These are phyloP conservation scores for Brassica nigra DNA, from an alignment of 345 rosid genomes.

Conservation along the genomic window DNA sequence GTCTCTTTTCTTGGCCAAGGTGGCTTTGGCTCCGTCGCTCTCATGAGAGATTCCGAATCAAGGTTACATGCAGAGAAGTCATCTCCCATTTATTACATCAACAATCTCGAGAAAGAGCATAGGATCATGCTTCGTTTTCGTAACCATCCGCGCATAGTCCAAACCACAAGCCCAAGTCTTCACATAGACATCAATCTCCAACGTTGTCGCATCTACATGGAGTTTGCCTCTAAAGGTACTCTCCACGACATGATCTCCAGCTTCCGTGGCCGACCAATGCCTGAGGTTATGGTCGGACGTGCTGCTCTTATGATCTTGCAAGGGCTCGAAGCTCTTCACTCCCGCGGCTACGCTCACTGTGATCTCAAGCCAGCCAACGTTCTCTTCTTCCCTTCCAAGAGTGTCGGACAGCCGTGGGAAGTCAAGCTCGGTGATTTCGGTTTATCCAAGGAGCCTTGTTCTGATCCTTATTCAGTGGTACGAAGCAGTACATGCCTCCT, in stretches of 20 bases:
- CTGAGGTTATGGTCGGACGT: background rate
- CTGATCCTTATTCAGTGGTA: background rate
- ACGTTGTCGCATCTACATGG: conserved; percentile 9
- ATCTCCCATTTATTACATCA: background rate
- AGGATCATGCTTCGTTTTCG: conserved; percentile 7
- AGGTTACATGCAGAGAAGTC: background rate
- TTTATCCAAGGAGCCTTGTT: conserved; percentile 12
- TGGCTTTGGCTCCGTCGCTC: background rate
- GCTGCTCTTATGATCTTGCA: conserved; percentile 12
- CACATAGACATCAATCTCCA: background rate
- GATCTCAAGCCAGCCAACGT: conserved; percentile 25
- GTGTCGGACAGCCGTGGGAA: background rate
- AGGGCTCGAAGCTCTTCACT: conserved; percentile 24
- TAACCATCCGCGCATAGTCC: conserved; percentile 16
- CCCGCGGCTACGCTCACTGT: conserved; percentile 8
- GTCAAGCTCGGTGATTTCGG: conserved; percentile 25
- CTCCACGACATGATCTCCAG: conserved; percentile 1
- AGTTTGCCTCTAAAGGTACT: conserved; percentile 19
- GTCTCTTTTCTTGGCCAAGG: conserved; percentile 16
- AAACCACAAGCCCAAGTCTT: background rate
- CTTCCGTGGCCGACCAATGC: conserved; percentile 10
- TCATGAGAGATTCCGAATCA: background rate
- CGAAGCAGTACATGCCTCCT: conserved; percentile 13
- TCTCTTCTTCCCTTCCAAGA: conserved; percentile 5
- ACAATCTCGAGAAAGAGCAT: background rate